phyloP scores from a whole-genome alignment of 2,329 filamentous ascomycete genomes.

The Exophiala viscosa region DNA sequence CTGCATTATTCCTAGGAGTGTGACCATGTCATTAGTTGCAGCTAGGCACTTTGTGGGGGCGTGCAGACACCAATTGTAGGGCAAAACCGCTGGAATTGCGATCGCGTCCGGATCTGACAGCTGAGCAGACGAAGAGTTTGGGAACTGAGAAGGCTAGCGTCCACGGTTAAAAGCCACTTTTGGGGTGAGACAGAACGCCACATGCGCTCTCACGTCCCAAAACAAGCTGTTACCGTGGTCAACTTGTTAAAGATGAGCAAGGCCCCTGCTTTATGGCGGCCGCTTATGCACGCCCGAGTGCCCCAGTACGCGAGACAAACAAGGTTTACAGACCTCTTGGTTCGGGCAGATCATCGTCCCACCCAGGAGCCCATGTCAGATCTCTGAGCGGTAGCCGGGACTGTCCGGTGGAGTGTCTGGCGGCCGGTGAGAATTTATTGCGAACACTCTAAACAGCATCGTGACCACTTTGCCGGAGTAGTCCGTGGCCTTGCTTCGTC shows the following conservation, averaged over 20 bases:
- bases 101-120: constrained; percentile 17
- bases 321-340: constrained; percentile 12
- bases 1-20: constrained; percentile 1
- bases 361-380: constrained; percentile 12
- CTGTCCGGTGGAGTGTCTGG: neutral
- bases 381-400: neutral
- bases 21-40: constrained; percentile 5
- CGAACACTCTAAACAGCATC: too few species aligned
- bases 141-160: constrained; percentile 19
- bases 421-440: too few species aligned
- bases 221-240: constrained; percentile 6
- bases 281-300: neutral
- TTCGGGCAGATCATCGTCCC: constrained; percentile 22
- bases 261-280: neutral
- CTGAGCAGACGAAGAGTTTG: constrained; percentile 2
- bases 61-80: constrained; percentile 6
- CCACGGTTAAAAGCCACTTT: constrained; percentile 10
- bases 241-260: constrained; percentile 1
- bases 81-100: constrained; percentile 2
- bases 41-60: constrained; percentile 8
- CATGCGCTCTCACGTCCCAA: constrained; percentile 8
- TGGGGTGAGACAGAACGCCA: constrained; percentile 15
- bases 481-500: too few species aligned
- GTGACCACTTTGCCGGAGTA: too few species aligned
- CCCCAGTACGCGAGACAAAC: neutral